Base-by-base conservation (phyloP, 129 eudicot species). In the Erigeron canadensis region DNA sequence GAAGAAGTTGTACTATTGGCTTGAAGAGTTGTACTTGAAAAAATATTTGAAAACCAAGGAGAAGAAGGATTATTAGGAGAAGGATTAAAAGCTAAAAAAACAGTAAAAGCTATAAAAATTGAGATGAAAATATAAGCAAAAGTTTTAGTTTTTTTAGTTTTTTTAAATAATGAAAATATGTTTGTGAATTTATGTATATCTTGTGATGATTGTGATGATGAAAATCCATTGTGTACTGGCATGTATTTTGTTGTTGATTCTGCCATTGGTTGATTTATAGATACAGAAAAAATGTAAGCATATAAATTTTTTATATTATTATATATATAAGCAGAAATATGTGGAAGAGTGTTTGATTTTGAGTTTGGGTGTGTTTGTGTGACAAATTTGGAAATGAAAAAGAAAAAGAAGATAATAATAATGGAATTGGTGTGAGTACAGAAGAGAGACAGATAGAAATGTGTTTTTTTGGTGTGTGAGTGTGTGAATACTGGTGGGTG, bases 31-130 rank as follows among this genome's bases (percentile, higher is more conserved):
- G 80, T 34, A 69, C 63, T 44, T 62, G 82, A 19, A 10, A 85
- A 87, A 58, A 87, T 78, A 38, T 80, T 87, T 0, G 83, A 48
- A 79, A 85, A 89, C 91, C 91, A 87, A 2, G 96, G 89, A 3
- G 96, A 83, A 34, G 96, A 80, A 50, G 98, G 79, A 67, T 76
- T 83, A 67, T 76, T 83, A 23, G 83, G 45, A 6, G 94, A 84
- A 6, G 94, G 91, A 39, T 75, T 80, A 45, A 90, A 87, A 16
- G 99, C 94, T 6, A 95, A 58, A 38, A 90, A 88, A 57, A 84
- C 71, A 15, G 97, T 87, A 75, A 90, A 75, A 56, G 75, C 81
- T 53, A 90, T 51, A 70, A 95, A 87, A 61, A 81, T 62, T 21
- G 86, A 80, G 45, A 86, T 45, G 57, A 85, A 81, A 7, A 80